These are phyloP conservation scores for Starmerella powellii DNA, from an alignment of 805 yeast genomes.

Conservation along the genomic window DNA sequence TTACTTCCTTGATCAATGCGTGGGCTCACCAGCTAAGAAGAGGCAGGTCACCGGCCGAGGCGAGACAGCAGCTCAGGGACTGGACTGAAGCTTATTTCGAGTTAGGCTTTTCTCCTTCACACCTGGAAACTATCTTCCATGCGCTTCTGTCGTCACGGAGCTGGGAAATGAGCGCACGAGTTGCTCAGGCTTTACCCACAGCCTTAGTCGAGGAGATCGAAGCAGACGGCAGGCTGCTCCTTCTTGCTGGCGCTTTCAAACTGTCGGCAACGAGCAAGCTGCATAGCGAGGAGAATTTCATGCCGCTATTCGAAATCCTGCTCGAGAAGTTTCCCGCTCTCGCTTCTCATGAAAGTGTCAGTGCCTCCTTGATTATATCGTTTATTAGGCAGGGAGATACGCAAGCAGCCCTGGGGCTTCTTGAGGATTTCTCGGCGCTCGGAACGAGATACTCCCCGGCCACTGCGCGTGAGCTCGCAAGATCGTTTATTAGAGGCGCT, in stretches of 20 bases:
- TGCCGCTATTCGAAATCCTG: slow-evolving; percentile 6
- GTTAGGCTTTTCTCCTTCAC: no score
- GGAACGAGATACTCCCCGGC: no score
- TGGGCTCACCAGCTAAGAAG: slow-evolving; percentile 3
- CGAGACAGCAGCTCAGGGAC: background rate
- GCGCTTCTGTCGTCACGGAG: background rate
- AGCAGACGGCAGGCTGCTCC: background rate
- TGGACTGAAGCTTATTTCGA: slow-evolving; percentile 4
- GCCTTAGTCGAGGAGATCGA: background rate
- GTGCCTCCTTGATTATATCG: slow-evolving; percentile 5
- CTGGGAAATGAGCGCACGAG: background rate
- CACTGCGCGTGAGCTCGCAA: background rate
- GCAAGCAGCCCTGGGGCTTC: slow-evolving; percentile 8
- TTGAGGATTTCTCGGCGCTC: slow-evolving; percentile 11
- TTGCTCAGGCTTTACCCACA: background rate
- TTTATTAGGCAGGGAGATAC: slow-evolving; percentile 5
- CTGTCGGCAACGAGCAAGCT: background rate
- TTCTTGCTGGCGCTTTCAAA: background rate
- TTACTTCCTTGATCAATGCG: slow-evolving; percentile 11
- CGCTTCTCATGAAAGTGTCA: slow-evolving; percentile 1
- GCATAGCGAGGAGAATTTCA: background rate
- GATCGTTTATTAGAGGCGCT: background rate
- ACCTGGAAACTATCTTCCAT: background rate
- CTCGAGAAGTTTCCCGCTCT: slow-evolving; percentile 9
- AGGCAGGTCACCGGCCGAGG: background rate